Base-by-base conservation (phyloP, 2,329 filamentous ascomycete genomes). In the Hymenoscyphus albidus region DNA sequence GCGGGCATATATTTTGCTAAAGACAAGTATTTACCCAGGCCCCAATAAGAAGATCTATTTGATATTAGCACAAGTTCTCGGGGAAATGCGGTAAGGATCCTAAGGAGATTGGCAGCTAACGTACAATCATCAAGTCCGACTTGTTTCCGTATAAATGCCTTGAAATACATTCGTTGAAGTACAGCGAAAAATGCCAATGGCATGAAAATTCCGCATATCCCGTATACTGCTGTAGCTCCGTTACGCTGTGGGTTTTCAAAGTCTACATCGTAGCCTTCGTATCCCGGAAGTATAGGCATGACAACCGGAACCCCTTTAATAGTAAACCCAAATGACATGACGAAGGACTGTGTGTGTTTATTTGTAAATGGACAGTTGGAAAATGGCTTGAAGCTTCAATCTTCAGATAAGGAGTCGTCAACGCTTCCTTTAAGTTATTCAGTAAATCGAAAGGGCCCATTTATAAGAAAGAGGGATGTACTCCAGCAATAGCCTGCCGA, bases 41-140 rank as follows among this genome's bases (percentile, higher is more conserved):
- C 7, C 32, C n/a, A 16, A 60, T 14, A 32, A 60, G 58, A 51
- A 39, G 44, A 13, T n/a, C 58, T 60, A 60, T 27, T 31, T 14
- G 44, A 48, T 22, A 35, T 35, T 35, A 35, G 35, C 35, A 35
- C n/a, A 31, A 22, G 35, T 32, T 18, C 38, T 14, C 16, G 6
- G n/a, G 4, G 13, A n/a, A 22, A 12, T 4, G 13, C 6, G 22
- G 14, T 18, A 12, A 39, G 3, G 16, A 38, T 42, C 5, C 2
- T 5, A 38, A 10, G 27, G 14, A n/a, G 14, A 35, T 39, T 31
- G n/a, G 22, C 12, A 18, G n/a, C 10, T 35, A 32, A 48, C 38
- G 44, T 48, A 60, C 58, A 39, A 51, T 60, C 58, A 48, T 60
- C 58, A 22, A 60, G 9, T 31, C 39, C 39, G 12, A 60, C 12